phyloP scores from a whole-genome alignment of 306 rosid genomes.

The Vigna nakashimae region DNA sequence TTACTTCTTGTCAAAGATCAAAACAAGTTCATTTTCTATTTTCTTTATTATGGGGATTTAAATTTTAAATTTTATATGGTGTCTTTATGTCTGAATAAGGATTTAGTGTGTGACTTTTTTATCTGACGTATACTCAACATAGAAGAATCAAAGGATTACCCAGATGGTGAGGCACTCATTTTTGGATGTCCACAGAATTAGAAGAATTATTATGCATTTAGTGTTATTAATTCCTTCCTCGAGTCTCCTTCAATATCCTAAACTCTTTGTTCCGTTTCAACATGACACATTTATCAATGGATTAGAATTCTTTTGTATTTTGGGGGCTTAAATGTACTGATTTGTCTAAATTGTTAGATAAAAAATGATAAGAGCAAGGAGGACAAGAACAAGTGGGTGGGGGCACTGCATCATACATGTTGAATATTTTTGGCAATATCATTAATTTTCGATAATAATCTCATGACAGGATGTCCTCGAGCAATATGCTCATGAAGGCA shows the following conservation, averaged over 20 bases:
- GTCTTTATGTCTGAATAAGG: slow-evolving; percentile 23
- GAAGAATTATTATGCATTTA: not conserved
- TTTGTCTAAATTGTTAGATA: slow-evolving; percentile 5
- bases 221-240: slow-evolving; percentile 13
- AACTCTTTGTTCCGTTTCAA: slow-evolving; percentile 9
- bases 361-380: slow-evolving; percentile 1
- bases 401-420: not conserved
- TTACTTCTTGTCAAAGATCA: not conserved
- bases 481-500: slow-evolving; percentile 51
- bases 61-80: slow-evolving; percentile 13
- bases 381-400: slow-evolving; percentile 26
- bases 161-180: not conserved
- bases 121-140: slow-evolving; percentile 3
- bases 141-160: slow-evolving; percentile 19
- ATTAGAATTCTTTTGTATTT: slow-evolving; percentile 5
- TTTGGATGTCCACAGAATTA: slow-evolving; percentile 1
- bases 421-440: slow-evolving; percentile 33
- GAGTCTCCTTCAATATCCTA: slow-evolving; percentile 15
- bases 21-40: not conserved
- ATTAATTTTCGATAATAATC: slow-evolving; percentile 45
- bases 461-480: slow-evolving; percentile 68
- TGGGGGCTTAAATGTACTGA: slow-evolving; percentile 22
- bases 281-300: slow-evolving; percentile 1
- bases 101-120: not conserved
- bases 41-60: slow-evolving; percentile 2